A percentile compares a stretch with the other conserved stretches of the same genome.
Evolutionary conservation across 2,329 filamentous ascomycete species (phyloP).

Genomic region (Penicillium sumatraense): DNA sequence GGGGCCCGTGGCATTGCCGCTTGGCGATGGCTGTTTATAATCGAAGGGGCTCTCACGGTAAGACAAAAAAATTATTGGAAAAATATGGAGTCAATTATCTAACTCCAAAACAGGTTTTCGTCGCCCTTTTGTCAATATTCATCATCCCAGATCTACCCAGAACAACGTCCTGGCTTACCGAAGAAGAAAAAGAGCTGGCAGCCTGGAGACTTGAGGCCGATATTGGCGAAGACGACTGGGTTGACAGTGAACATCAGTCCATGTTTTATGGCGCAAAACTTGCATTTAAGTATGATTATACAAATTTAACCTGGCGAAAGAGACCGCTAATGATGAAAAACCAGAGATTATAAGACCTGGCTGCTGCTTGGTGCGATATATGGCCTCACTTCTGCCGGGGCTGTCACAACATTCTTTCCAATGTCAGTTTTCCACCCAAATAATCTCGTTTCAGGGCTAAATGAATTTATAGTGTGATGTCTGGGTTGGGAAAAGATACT

Average conservation of each 20-base stretch:
- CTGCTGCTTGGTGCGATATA: conserved; percentile 21
- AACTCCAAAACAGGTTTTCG: conserved; percentile 4
- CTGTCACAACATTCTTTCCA: conserved; percentile 24
- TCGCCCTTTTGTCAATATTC: conserved; percentile 4
- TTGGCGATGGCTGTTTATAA: conserved; percentile 13
- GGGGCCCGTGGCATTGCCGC: conserved; percentile 4
- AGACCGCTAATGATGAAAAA: neutral
- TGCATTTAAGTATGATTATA: conserved; percentile 12
- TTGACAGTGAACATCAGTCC: conserved; percentile 17
- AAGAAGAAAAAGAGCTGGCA: conserved; percentile 8
- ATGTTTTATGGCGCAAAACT: conserved; percentile 21
- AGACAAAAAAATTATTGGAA: neutral
- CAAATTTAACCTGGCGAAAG: neutral
- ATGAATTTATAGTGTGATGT: conserved; percentile 15
- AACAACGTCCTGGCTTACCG: conserved; percentile 8
- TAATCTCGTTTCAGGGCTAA: neutral
- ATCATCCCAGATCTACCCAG: conserved; percentile 10
- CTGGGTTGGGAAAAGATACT: conserved; percentile 15
- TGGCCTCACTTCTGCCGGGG: conserved; percentile 19
- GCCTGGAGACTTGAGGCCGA: conserved; percentile 13
- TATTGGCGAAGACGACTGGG: conserved; percentile 17
- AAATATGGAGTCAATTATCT: neutral
- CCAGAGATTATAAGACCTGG: conserved; percentile 19
- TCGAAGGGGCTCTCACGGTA: conserved; percentile 9
- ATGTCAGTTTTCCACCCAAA: conserved; percentile 3